Evolutionary conservation across 2,329 filamentous ascomycete species (phyloP).

Genomic region (Fusarium sororula): DNA sequence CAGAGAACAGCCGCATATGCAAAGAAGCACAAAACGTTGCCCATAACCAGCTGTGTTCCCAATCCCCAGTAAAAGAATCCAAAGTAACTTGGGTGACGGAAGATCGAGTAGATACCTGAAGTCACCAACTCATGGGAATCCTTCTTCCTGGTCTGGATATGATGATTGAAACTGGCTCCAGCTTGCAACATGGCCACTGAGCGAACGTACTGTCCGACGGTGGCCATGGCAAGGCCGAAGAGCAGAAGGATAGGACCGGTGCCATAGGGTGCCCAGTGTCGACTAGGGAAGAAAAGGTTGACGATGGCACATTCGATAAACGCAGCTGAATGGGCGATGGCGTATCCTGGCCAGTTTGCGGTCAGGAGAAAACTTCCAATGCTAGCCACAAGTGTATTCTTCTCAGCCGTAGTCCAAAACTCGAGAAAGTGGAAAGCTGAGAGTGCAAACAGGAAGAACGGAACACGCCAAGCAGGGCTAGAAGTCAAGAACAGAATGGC

Average conservation of each 20-base stretch:
- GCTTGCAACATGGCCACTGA: slow-evolving; percentile 90
- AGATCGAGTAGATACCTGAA: slow-evolving; percentile 76
- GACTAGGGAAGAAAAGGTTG: slow-evolving; percentile 61
- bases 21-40: slow-evolving; percentile 81
- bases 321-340: slow-evolving; percentile 81
- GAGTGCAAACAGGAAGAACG: slow-evolving; percentile 75
- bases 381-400: slow-evolving; percentile 79
- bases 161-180: slow-evolving; percentile 90
- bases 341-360: slow-evolving; percentile 85
- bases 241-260: slow-evolving; percentile 54
- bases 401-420: slow-evolving; percentile 87
- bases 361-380: slow-evolving; percentile 83
- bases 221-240: slow-evolving; percentile 70
- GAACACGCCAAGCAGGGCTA: slow-evolving; percentile 67
- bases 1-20: slow-evolving; percentile 81
- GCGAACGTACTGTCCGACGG: slow-evolving; percentile 77
- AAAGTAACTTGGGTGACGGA: slow-evolving; percentile 94
- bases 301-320: slow-evolving; percentile 76
- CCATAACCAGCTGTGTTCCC: slow-evolving; percentile 91
- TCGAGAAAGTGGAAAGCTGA: slow-evolving; percentile 94
- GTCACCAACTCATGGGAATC: slow-evolving; percentile 83
- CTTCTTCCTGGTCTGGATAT: slow-evolving; percentile 76
- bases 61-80: slow-evolving; percentile 99
- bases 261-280: slow-evolving; percentile 57
- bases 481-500: slow-evolving; percentile 49